A percentile compares a stretch with the other conserved stretches of the same genome.
phyloP scores from a whole-genome alignment of 2,329 filamentous ascomycete genomes.

The Fusarium mangiferae region DNA sequence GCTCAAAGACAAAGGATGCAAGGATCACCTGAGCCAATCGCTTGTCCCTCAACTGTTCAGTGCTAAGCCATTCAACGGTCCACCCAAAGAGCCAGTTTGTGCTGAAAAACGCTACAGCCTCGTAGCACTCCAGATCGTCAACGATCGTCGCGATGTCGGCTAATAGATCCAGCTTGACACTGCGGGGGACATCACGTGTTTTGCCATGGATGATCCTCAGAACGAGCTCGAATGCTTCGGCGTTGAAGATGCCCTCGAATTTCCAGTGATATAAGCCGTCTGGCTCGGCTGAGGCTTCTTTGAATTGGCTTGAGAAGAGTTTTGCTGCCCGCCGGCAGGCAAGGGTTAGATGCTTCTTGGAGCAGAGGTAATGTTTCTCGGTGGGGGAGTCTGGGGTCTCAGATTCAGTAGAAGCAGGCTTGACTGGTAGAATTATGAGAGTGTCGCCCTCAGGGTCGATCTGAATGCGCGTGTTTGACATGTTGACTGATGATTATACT shows the following conservation, averaged over 20 bases:
- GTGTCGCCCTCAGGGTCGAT: not conserved
- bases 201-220: not conserved
- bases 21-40: not conserved
- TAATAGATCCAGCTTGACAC: rapidly evolving
- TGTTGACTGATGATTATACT: not conserved
- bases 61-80: not conserved
- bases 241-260: not conserved
- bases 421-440: not conserved
- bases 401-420: rapidly evolving
- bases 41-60: not conserved
- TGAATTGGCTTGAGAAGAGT: not conserved
- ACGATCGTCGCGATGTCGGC: not conserved
- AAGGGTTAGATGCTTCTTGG: not conserved
- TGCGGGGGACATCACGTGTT: not conserved
- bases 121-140: not conserved
- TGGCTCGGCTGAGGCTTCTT: not conserved
- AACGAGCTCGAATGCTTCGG: not conserved
- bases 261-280: not conserved
- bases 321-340: not conserved
- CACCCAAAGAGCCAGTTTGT: not conserved
- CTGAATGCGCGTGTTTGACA: not conserved
- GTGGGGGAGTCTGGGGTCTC: rapidly evolving
- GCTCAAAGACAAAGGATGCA: not conserved
- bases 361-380: not conserved
- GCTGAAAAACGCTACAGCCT: not conserved